These are phyloP conservation scores for Naegleria fowleri DNA, from an alignment of 208 protist genomes.

Conservation along the genomic window DNA sequence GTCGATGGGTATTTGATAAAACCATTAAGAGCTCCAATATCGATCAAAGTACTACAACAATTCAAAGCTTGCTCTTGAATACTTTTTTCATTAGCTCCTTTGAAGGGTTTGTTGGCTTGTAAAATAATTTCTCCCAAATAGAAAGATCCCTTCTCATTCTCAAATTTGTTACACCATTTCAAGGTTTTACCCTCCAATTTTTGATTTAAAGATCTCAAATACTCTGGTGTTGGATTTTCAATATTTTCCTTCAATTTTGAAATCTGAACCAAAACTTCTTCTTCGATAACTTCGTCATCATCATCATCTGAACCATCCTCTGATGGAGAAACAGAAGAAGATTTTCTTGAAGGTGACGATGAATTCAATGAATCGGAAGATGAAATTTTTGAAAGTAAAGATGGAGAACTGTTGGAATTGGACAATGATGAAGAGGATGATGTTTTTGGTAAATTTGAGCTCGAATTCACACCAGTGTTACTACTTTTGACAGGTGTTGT, in stretches of 20 bases:
- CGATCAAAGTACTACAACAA: neutral
- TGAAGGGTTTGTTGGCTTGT: neutral
- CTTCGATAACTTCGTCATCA: neutral
- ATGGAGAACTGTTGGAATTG: neutral
- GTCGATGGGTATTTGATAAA: neutral
- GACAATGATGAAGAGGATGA: neutral
- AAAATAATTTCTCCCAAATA: slow-evolving; percentile 16
- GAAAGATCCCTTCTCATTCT: neutral
- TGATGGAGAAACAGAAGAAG: neutral
- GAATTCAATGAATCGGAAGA: neutral
- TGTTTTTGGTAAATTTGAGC: neutral
- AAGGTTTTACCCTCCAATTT: neutral
- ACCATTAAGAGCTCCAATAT: neutral
- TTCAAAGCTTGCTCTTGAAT: slow-evolving; percentile 12
- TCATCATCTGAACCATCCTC: neutral
- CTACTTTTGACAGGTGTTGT: neutral
- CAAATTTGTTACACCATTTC: neutral
- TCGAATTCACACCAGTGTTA: neutral
- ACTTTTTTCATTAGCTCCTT: neutral
- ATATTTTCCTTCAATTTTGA: neutral
- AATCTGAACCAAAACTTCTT: neutral
- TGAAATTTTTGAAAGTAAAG: neutral
- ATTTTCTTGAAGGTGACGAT: neutral
- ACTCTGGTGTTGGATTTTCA: neutral
- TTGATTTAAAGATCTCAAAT: neutral